Evolutionary conservation across 768 basidiomycete species (phyloP).

Genomic region (Russula virescens): DNA sequence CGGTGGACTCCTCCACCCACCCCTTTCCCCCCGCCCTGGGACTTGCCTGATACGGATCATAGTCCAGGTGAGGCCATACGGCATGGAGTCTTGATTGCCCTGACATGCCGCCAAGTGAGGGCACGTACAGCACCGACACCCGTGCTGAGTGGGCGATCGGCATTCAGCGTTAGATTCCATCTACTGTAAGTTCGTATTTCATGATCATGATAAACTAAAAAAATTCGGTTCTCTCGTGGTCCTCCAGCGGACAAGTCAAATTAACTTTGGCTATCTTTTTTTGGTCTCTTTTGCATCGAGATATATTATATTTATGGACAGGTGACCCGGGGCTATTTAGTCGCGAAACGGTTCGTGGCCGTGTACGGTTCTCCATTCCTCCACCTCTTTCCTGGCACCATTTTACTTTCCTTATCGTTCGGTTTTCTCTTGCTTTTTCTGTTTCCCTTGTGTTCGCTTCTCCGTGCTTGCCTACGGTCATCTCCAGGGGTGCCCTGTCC

Average conservation of each 20-base stretch:
- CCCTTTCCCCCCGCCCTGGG: background rate
- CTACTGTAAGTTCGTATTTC: background rate
- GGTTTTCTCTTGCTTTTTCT: background rate
- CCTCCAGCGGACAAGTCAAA: background rate
- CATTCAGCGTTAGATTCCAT: background rate
- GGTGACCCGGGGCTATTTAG: background rate
- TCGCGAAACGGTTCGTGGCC: conserved; percentile 15
- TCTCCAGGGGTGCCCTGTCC: conserved; percentile 4
- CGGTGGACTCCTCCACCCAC: background rate
- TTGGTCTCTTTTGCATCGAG: background rate
- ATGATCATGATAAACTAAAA: background rate
- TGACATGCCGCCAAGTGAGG: background rate
- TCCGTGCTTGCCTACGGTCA: conserved; percentile 14
- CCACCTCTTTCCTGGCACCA: background rate
- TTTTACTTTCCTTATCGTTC: too few relatives aligned
- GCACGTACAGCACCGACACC: background rate
- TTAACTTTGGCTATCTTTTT: background rate
- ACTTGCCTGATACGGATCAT: background rate
- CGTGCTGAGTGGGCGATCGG: background rate
- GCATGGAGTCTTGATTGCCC: background rate
- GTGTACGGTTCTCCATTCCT: conserved; percentile 5
- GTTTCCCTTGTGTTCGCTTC: background rate
- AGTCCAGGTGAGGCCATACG: background rate
- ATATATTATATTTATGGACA: background rate
- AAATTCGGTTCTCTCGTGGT: background rate